These are phyloP conservation scores for Dictyostelium gargantuum DNA, from an alignment of 208 protist genomes.

Conservation along the genomic window DNA sequence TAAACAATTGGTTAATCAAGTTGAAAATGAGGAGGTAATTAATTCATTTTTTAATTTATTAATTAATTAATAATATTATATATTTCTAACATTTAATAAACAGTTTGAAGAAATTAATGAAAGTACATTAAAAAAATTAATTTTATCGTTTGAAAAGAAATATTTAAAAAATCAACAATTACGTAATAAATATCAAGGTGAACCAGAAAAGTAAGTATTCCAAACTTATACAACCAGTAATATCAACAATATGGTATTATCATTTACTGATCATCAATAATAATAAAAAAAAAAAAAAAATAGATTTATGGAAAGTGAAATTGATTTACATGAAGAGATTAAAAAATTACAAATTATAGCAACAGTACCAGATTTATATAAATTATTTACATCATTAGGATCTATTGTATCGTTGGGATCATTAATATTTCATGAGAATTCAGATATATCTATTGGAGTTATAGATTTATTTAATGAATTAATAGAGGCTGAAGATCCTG, in stretches of 20 bases:
- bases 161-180: constrained; percentile 80
- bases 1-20: not conserved
- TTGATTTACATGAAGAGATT: constrained; percentile 81
- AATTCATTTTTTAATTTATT: not conserved
- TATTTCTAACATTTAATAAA: not conserved
- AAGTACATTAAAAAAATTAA: constrained; percentile 70
- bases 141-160: constrained; percentile 83
- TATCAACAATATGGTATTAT: too few relatives aligned
- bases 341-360: constrained; percentile 83
- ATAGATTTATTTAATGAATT: constrained; percentile 83
- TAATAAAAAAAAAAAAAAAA: not conserved
- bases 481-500: constrained; percentile 59
- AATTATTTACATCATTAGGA: constrained; percentile 74
- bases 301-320: constrained; percentile 83
- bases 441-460: constrained; percentile 72
- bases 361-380: constrained; percentile 81
- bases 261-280: too few relatives aligned
- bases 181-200: constrained; percentile 78
- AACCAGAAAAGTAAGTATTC: constrained; percentile 78
- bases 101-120: constrained; percentile 76
- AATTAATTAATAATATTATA: not conserved
- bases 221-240: not conserved
- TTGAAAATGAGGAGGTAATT: not conserved
- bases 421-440: constrained; percentile 84
- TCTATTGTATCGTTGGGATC: constrained; percentile 73